Conservation (phyloP, 345 rosid genomes). For the Citrus australasica region DNA sequence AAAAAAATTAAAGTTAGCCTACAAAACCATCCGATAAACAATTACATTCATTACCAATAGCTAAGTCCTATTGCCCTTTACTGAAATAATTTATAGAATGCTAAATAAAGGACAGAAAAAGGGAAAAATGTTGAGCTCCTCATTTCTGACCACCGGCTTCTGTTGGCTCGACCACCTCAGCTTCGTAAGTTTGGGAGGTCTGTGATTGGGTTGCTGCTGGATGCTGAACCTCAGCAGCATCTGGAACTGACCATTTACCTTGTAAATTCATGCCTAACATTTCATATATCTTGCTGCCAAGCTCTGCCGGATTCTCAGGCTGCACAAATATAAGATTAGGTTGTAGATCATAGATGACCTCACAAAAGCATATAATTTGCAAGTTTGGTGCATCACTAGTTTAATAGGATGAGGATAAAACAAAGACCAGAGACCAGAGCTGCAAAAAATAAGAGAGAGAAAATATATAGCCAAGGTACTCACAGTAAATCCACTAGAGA, state of each 20-base stretch:
- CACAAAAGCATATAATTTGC: not conserved
- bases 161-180: slow-evolving; percentile 80
- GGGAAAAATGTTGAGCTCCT: slow-evolving; percentile 15
- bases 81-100: not conserved
- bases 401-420: not conserved
- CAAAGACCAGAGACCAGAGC: not conserved
- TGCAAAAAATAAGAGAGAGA: not conserved
- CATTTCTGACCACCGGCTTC: slow-evolving; percentile 62
- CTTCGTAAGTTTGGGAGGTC: slow-evolving; percentile 50
- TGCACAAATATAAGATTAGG: slow-evolving; percentile 24
- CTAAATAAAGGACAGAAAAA: not conserved
- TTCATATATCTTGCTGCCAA: slow-evolving; percentile 96
- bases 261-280: slow-evolving; percentile 86
- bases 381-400: not conserved
- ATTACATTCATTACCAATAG: not conserved
- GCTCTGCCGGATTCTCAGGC: slow-evolving; percentile 96
- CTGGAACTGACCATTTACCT: slow-evolving; percentile 69
- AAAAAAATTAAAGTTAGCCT: not conserved
- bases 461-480: slow-evolving; percentile 18
- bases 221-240: slow-evolving; percentile 24
- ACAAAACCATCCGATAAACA: not conserved
- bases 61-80: not conserved
- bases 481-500: slow-evolving; percentile 94
- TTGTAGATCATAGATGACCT: not conserved
- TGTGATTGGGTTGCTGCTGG: slow-evolving; percentile 21